These are phyloP conservation scores for Petunia hybrid DNA, from an alignment of 305 asterid species.

Conservation along the genomic window DNA sequence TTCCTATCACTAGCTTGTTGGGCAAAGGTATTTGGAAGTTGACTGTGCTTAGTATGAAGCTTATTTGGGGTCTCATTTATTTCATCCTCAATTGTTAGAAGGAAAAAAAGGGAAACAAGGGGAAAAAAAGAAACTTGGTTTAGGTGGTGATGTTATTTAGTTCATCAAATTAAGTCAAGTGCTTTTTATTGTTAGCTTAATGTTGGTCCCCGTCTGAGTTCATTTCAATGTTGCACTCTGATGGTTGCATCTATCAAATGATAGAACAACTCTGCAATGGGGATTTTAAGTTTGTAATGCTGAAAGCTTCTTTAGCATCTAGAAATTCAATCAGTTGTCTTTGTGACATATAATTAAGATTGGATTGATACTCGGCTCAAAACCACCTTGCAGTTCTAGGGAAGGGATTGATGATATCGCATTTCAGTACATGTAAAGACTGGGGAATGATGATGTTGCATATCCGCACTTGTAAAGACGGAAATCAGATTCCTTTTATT, in stretches of 20 bases:
- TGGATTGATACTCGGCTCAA: not conserved
- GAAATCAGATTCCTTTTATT: no score
- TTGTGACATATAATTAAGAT: not conserved
- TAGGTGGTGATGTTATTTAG: not conserved
- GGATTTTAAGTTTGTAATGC: not conserved
- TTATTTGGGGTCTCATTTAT: not conserved
- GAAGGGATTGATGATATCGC: no score
- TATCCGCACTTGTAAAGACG: no score
- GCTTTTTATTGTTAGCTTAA: not conserved
- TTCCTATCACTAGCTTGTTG: not conserved
- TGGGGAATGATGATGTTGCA: no score
- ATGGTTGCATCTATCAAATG: not conserved
- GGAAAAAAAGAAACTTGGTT: not conserved
- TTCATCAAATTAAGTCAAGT: not conserved
- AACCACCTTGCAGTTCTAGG: no score
- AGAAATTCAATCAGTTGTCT: not conserved
- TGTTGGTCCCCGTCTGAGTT: conserved; percentile 7
- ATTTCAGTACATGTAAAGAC: no score
- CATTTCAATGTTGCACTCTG: conserved; percentile 2
- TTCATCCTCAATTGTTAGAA: not conserved
- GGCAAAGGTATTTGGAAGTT: not conserved
- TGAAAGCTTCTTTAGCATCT: not conserved
- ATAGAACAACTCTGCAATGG: not conserved
- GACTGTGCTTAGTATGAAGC: not conserved
- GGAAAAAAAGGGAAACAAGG: not conserved